Evolutionary conservation across 805 yeast genomes (phyloP).

Genomic region (Candida corydali): DNA sequence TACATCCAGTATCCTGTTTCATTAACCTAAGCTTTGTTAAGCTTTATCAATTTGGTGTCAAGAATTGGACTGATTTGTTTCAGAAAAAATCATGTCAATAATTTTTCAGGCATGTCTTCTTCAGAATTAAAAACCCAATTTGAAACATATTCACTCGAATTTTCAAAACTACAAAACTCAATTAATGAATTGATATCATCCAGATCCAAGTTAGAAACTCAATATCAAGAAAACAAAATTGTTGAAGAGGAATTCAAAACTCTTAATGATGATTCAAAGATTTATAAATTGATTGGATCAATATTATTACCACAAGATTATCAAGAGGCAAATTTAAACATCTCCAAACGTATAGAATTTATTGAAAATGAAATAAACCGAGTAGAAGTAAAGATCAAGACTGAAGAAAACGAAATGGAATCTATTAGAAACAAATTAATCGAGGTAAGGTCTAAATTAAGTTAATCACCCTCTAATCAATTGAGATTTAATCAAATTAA

Average conservation of each 20-base stretch:
- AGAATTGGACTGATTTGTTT: no score
- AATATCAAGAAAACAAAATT: conserved; percentile 87
- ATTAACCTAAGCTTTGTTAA: no score
- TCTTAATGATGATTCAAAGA: conserved; percentile 64
- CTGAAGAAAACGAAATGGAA: conserved; percentile 49
- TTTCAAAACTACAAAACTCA: conserved; percentile 42
- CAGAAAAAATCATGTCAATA: no score
- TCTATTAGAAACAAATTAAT: conserved; percentile 52
- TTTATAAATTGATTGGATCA: conserved; percentile 89
- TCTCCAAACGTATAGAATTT: conserved; percentile 84
- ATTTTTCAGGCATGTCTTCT: no score
- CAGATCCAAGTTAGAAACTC: conserved; percentile 88
- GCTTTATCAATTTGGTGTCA: no score
- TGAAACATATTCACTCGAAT: conserved; percentile 42
- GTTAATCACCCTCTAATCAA: conserved; percentile 51
- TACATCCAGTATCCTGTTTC: no score
- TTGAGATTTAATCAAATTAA: conserved; percentile 71
- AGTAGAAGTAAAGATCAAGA: conserved; percentile 64
- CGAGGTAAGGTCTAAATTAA: conserved; percentile 30
- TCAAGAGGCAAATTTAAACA: conserved; percentile 77
- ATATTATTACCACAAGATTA: conserved; percentile 86
- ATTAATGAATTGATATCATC: conserved; percentile 57
- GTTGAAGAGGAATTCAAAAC: conserved; percentile 75
- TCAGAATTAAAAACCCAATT: conserved; percentile 30
- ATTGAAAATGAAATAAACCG: conserved; percentile 71